Base-by-base conservation (phyloP, 176 grass and related monocot species). In the Poa pratensis region DNA sequence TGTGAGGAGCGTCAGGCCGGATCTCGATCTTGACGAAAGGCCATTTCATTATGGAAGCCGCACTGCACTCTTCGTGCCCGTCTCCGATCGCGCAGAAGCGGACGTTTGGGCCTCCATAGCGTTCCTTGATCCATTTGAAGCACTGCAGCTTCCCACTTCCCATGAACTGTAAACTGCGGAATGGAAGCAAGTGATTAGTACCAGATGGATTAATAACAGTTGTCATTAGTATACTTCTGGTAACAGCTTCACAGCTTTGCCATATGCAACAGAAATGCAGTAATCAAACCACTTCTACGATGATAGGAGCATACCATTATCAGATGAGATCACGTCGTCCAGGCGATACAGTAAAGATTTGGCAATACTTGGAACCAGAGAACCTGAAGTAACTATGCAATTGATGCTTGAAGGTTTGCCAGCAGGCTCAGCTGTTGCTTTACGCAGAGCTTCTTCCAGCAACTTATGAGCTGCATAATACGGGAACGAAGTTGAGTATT, bases 61-160 rank as follows among this genome's bases (percentile, higher is more conserved):
- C 93, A 9, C 78, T 89, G 78, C 93, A 90, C 40, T 98, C 96
- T 82, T 98, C 96, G 0, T 70, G 73, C 20, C 96, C 96, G 13
- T 98, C 96, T 46, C 93, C 93, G 24, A 98, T 89, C 15, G 79
- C 96, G 42, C 93, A 98, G 86, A 98, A 98, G 62, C 71, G 87
- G 40, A 93, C 85, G 11, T 94, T 89, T 17, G 89, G 91, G 52
- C 93, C 85, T 9, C 86, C 77, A 9, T 90, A 93, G 17, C 91
- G 93, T 16, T 95, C 93, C 78, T 88, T 93, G 87, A 98, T 98
- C 96, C 96, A 98, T 28, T 75, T 90, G 91, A 98, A 98, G 81
- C 96, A 98, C 61, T 98, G 96, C 54, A 94, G 77, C 72, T 98
- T 98, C 19, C 93, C 35, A 90, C 83, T 85, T 98, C 96, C 93